Evolutionary conservation across 495 filamentous ascomycete species (phyloP).

Genomic region (Margaritispora aquatica): DNA sequence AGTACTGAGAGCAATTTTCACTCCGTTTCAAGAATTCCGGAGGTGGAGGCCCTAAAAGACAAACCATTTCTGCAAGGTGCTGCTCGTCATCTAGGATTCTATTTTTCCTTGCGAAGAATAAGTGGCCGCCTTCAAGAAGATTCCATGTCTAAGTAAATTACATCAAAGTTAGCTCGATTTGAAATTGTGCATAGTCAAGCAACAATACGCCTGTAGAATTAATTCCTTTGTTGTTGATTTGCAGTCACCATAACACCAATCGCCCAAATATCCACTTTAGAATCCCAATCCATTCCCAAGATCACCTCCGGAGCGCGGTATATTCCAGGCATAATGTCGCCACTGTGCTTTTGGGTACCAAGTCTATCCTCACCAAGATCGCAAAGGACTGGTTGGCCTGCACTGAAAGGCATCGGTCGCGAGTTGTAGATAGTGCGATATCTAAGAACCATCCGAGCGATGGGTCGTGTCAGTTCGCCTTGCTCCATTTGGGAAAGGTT

Average conservation of each 20-base stretch:
- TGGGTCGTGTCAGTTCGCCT: conserved; percentile 17
- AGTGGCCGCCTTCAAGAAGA: conserved; percentile 23
- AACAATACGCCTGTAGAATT: conserved; percentile 12
- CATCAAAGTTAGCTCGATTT: conserved; percentile 18
- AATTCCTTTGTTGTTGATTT: conserved; percentile 15
- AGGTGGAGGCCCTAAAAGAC: conserved; percentile 25
- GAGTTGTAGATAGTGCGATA: conserved; percentile 24
- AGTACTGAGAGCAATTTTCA: conserved; percentile 23
- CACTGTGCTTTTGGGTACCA: conserved; percentile 14
- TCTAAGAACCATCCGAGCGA: conserved; percentile 19
- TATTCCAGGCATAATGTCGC: conserved; percentile 34
- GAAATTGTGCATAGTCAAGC: conserved; percentile 18
- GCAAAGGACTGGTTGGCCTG: conserved; percentile 18
- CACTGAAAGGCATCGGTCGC: conserved; percentile 16
- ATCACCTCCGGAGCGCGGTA: conserved; percentile 44
- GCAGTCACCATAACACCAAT: conserved; percentile 37
- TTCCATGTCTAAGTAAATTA: conserved; percentile 25
- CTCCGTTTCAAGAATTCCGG: conserved; percentile 21
- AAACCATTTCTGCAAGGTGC: conserved; percentile 27
- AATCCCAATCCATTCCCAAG: conserved; percentile 38
- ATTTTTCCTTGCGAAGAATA: conserved; percentile 22
- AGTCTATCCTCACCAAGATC: conserved; percentile 22
- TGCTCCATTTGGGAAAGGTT: conserved; percentile 19
- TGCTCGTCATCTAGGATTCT: conserved; percentile 20
- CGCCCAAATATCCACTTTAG: conserved; percentile 40